phyloP scores from a whole-genome alignment of 2,329 filamentous ascomycete genomes.

The Colletotrichum sp. region DNA sequence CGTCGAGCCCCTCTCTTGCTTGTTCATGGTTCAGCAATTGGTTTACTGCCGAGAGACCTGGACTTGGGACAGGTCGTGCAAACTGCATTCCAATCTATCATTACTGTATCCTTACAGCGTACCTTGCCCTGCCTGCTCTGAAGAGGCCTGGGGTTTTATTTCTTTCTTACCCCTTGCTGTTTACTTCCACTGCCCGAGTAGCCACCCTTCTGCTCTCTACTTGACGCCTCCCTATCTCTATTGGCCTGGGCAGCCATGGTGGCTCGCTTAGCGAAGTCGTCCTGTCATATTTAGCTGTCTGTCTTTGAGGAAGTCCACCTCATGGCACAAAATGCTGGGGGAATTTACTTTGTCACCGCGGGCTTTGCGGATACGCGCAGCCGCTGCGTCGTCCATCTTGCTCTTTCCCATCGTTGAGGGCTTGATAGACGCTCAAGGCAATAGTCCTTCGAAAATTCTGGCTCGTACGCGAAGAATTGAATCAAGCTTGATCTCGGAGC shows the following conservation, averaged over 20 bases:
- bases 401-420: conserved; percentile 12
- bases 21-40: background rate
- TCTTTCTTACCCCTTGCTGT: conserved; percentile 9
- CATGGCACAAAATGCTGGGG: background rate
- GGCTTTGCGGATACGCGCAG: conserved; percentile 44
- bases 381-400: conserved; percentile 48
- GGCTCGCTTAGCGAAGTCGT: conserved; percentile 39
- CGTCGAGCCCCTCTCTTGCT: background rate
- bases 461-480: background rate
- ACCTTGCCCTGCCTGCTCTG: too few relatives aligned
- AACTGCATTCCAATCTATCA: background rate
- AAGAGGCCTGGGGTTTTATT: background rate
- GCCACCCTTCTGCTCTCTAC: conserved; percentile 21
- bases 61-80: background rate
- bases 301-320: background rate
- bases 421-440: background rate
- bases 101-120: background rate
- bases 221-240: conserved; percentile 25
- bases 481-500: background rate
- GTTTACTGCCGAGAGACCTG: background rate
- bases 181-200: background rate
- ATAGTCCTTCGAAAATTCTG: background rate
- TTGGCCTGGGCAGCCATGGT: conserved; percentile 38
- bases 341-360: conserved; percentile 42
- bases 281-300: conserved; percentile 26